Conservation (phyloP, 1,284 basidiomycete genomes). For the Tilletiopsis washingtonensis region DNA sequence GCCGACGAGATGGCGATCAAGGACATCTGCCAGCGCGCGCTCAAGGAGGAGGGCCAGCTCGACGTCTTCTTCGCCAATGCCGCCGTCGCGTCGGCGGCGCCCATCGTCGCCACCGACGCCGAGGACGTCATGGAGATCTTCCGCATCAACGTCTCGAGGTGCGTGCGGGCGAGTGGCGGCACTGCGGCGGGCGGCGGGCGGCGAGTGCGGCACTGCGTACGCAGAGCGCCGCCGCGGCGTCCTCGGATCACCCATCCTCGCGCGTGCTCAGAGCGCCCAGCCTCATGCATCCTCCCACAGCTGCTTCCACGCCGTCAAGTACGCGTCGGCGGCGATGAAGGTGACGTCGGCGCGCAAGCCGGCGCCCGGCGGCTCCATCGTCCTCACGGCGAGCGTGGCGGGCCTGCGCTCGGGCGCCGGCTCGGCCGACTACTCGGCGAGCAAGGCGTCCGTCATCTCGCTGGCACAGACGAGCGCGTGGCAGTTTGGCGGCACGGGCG, state of each 20-base stretch:
- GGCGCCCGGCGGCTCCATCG: slow-evolving; percentile 68
- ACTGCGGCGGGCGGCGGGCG: neutral
- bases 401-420: slow-evolving; percentile 79
- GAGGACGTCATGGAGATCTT: slow-evolving; percentile 68
- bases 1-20: slow-evolving; percentile 68
- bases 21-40: slow-evolving; percentile 61
- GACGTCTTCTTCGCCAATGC: slow-evolving; percentile 88
- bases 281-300: slow-evolving; percentile 49
- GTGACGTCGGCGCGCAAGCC: slow-evolving; percentile 57
- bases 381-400: slow-evolving; percentile 87
- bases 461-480: slow-evolving; percentile 73
- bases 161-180: neutral
- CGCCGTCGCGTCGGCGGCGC: slow-evolving; percentile 51
- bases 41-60: slow-evolving; percentile 71
- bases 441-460: slow-evolving; percentile 55
- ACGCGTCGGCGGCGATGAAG: slow-evolving; percentile 73
- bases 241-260: neutral
- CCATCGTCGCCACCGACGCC: slow-evolving; percentile 57
- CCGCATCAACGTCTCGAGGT: slow-evolving; percentile 76
- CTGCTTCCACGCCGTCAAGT: slow-evolving; percentile 80
- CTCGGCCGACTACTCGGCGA: slow-evolving; percentile 63
- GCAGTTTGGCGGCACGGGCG: slow-evolving; percentile 70
- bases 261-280: neutral
- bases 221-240: too few species aligned
- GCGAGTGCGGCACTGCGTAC: too few species aligned